Evolutionary conservation across 371 early-diverging fungal species (phyloP), one percentile per base, ranked within the genome.

Genomic region (Haplosporangium sp.): DNA sequence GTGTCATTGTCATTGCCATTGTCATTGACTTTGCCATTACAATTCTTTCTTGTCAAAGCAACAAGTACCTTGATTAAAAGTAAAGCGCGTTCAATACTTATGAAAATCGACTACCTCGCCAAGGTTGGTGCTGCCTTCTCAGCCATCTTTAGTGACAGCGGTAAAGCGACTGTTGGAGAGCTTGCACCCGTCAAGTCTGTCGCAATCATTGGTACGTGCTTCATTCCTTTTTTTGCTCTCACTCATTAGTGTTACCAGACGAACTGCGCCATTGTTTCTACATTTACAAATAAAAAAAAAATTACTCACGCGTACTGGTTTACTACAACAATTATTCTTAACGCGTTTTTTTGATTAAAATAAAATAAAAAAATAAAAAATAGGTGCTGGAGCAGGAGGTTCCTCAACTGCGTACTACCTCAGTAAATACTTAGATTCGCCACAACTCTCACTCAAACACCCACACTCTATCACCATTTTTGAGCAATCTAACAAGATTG

Each of bases 351-450:
- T 4, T 48, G 48, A 48, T 17, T 17, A 5, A 4, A 15, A 42
- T 8, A 42, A 42, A 42, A 42, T 8, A 42, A 42, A 42, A 42
- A 8, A 8, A 42, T 8, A 42, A 42, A 7, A 20, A 17, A 67
- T 72, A 89, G 92, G 92, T 48, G 90, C 91, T 13, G 92, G 92
- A 2, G 89, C 91, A 19, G 87, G 87, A 15, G 92, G 92, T 0
- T 77, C 91, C 0, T 90, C 91, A 8, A 84, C 90, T 13, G 88
- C 92, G 0, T 92, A 84, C 65, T 91, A 84, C 77, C 74, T 91
- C 27, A 78, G 71, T 35, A 82, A 88, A 17, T 85, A 83, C 2
- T 82, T 91, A 64, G 73, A 85, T 9, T 67, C 73, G 9, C 69
- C 81, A 3, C 66, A 72, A 0, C 40, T 65, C 40, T 44, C 67